These are phyloP conservation scores for Mortierella sp. DNA, from an alignment of 371 early-diverging fungal genomes.

Conservation along the genomic window DNA sequence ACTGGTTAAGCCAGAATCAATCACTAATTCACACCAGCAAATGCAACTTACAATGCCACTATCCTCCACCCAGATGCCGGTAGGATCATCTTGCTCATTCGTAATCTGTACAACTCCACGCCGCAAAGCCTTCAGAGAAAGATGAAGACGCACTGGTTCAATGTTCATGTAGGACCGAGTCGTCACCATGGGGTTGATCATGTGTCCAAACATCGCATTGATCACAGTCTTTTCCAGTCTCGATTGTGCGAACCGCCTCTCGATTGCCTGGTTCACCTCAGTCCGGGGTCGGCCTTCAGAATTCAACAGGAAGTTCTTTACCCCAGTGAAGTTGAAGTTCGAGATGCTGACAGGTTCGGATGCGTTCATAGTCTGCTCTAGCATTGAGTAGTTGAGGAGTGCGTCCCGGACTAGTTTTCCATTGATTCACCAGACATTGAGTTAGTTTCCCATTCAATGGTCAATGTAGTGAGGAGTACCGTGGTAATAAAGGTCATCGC, in stretches of 20 bases:
- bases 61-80: conserved; percentile 76
- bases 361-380: conserved; percentile 78
- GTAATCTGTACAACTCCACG: conserved; percentile 72
- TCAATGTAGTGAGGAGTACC: too few relatives aligned
- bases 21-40: too few relatives aligned
- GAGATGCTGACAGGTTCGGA: conserved; percentile 45
- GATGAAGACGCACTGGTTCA: conserved; percentile 70
- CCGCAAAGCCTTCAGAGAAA: conserved; percentile 73
- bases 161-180: conserved; percentile 83
- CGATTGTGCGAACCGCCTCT: conserved; percentile 51
- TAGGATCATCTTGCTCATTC: conserved; percentile 63
- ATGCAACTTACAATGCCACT: conserved; percentile 73
- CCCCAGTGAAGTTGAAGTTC: conserved; percentile 50
- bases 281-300: conserved; percentile 76
- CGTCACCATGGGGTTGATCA: conserved; percentile 81
- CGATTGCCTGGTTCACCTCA: conserved; percentile 60
- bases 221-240: conserved; percentile 74
- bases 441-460: too few relatives aligned
- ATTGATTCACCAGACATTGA: too few relatives aligned
- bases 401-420: conserved; percentile 72
- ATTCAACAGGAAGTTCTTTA: conserved; percentile 78
- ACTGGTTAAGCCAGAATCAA: too few relatives aligned
- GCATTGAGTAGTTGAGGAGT: conserved; percentile 75
- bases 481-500: too few relatives aligned
- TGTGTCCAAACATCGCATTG: conserved; percentile 78